These are phyloP conservation scores for Tuber umbilicatum DNA, from an alignment of 495 filamentous ascomycete genomes.

Conservation along the genomic window DNA sequence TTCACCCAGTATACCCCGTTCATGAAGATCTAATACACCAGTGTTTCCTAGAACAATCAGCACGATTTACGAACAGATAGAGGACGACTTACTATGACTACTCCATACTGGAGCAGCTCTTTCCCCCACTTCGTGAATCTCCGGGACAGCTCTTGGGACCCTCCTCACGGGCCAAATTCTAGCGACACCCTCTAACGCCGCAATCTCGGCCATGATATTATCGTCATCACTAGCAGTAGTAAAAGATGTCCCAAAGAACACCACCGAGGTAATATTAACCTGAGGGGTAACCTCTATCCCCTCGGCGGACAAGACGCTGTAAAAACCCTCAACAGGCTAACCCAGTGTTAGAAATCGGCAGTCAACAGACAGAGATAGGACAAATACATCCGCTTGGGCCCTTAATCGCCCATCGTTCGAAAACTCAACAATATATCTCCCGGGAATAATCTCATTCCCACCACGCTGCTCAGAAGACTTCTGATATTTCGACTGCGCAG, in stretches of 20 bases:
- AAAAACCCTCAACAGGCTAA: constrained; percentile 27
- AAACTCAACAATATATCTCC: constrained; percentile 37
- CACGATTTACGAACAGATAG: background rate
- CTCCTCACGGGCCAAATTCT: constrained; percentile 33
- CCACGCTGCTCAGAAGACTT: background rate
- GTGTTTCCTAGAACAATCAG: constrained; percentile 27
- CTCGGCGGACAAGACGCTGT: constrained; percentile 23
- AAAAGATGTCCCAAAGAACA: constrained; percentile 37
- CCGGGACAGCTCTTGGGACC: constrained; percentile 18
- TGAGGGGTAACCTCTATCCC: constrained; percentile 30
- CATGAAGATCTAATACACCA: constrained; percentile 35
- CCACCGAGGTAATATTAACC: constrained; percentile 34
- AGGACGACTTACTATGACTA: constrained; percentile 21
- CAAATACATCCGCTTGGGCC: constrained; percentile 26
- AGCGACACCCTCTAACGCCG: constrained; percentile 21
- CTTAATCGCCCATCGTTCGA: constrained; percentile 16
- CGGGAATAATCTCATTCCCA: constrained; percentile 19
- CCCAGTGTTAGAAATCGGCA: constrained; percentile 6
- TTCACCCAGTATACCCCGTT: constrained; percentile 34
- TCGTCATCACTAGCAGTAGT: constrained; percentile 1
- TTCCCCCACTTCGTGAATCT: constrained; percentile 24
- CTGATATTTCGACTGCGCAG: background rate
- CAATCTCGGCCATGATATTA: constrained; percentile 28
- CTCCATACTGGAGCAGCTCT: constrained; percentile 18
- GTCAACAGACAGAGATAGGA: background rate